phyloP scores from a whole-genome alignment of 2,329 filamentous ascomycete species.

The Purpureocillium lavendulum region DNA sequence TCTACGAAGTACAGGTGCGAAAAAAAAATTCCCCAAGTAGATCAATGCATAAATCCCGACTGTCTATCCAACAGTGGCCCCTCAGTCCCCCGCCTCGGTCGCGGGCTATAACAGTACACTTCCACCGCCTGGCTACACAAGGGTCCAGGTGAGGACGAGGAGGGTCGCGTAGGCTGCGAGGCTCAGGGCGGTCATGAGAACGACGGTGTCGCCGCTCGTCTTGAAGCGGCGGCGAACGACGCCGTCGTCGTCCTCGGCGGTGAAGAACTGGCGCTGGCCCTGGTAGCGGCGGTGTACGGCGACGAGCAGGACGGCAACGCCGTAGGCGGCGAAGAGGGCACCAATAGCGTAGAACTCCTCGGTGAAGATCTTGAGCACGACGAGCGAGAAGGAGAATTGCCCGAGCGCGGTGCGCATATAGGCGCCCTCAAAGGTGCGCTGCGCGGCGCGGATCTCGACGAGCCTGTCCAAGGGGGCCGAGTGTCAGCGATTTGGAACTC shows the following conservation, averaged over 20 bases:
- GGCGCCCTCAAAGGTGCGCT: slow-evolving; percentile 93
- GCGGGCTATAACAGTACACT: too few species aligned
- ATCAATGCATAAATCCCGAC: too few species aligned
- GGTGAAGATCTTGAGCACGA: slow-evolving; percentile 89
- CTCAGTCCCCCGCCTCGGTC: too few species aligned
- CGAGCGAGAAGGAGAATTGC: slow-evolving; percentile 89
- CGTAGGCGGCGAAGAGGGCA: slow-evolving; percentile 91
- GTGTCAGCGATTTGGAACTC: too few species aligned
- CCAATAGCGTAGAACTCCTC: slow-evolving; percentile 94
- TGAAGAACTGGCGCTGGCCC: slow-evolving; percentile 91
- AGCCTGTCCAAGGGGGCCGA: slow-evolving; percentile 39
- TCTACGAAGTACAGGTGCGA: too few species aligned
- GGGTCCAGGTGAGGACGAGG: slow-evolving; percentile 44
- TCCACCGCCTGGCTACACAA: too few species aligned
- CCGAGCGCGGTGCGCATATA: slow-evolving; percentile 92
- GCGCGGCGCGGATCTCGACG: slow-evolving; percentile 88
- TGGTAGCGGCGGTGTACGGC: slow-evolving; percentile 81
- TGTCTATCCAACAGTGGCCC: too few species aligned
- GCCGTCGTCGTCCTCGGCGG: slow-evolving; percentile 24
- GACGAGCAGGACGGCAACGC: slow-evolving; percentile 73
- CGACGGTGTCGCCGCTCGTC: slow-evolving; percentile 55
- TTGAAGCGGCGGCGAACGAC: slow-evolving; percentile 44
- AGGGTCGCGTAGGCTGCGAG: slow-evolving; percentile 49
- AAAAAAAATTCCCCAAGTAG: too few species aligned
- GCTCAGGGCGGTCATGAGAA: slow-evolving; percentile 48